Conservation (phyloP, 306 rosid species). For the Gastrolobium bilobum region DNA sequence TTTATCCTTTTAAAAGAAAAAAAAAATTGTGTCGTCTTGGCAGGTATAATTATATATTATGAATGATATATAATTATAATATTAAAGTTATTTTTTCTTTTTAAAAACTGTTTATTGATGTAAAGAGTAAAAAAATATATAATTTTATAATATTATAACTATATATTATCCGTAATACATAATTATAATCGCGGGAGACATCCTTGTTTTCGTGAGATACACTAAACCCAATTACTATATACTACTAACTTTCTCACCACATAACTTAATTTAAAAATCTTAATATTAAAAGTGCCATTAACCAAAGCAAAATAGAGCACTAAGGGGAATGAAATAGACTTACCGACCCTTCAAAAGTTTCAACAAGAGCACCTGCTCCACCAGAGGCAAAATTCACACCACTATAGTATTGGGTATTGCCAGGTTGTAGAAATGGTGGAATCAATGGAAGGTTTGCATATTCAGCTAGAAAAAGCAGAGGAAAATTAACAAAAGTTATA, state of each 20-base stretch:
- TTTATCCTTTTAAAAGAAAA: too few relatives aligned
- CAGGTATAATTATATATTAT: too few relatives aligned
- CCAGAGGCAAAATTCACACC: conserved; percentile 91
- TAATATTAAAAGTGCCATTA: background rate
- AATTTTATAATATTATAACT: too few relatives aligned
- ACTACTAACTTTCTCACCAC: background rate
- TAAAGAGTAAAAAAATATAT: too few relatives aligned
- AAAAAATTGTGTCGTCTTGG: too few relatives aligned
- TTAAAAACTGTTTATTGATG: too few relatives aligned
- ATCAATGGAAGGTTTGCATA: conserved; percentile 75
- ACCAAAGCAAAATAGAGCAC: background rate
- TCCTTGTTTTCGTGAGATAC: too few relatives aligned
- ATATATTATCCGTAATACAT: too few relatives aligned
- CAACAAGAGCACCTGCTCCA: conserved; percentile 90
- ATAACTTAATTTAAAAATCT: background rate
- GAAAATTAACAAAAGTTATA: background rate
- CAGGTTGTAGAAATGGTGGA: conserved; percentile 84
- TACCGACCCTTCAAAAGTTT: conserved; percentile 86
- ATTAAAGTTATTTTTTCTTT: too few relatives aligned
- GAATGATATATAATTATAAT: too few relatives aligned
- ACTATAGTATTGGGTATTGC: conserved; percentile 53
- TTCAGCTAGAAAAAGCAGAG: conserved; percentile 61
- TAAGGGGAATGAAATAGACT: conserved; percentile 34
- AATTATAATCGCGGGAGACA: too few relatives aligned
- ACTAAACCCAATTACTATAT: too few relatives aligned